Evolutionary conservation across 768 basidiomycete genomes (phyloP), one percentile per base, ranked within the genome.

Genomic region (Ephemerocybe angulata): DNA sequence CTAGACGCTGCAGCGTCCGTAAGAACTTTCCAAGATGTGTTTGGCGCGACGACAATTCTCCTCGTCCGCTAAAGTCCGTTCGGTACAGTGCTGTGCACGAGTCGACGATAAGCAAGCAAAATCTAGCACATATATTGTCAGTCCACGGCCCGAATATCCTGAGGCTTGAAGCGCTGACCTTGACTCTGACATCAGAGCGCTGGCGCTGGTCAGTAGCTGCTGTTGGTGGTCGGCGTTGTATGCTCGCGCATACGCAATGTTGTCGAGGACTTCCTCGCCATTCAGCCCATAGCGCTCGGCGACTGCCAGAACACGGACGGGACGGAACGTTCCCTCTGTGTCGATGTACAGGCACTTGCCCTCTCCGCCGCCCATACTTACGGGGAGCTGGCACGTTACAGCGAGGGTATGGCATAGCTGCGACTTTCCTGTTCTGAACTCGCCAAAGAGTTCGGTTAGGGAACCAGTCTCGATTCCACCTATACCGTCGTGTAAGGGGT

Each of bases 321-420:
- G 97, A 62, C 97, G 93, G 78, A 99, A 99, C 8, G 97, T 99
- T 25, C 96, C 96, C 66, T 99, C 97, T 0, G 97, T 98, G 69
- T 99, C 97, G 72, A 99, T 98, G 71, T 97, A 99, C 42, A 99
- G 76, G 66, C 96, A 98, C 73, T 99, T 99, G 35, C 97, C 97
- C 72, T 99, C 97, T 12, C 97, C 97, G 15, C 97, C 97, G 19
- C 97, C 96, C 95, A 98, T 98, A 63, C 84, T 88, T 40, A 94
- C 88, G 1, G 97, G 97, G 13, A 98, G 81, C 74, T 98, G 96
- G 66, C 97, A 99, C 4, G 97, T 98, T 11, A 98, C 97, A 3
- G 97, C 94, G 43, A 99, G 84, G 0, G 96, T 98, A 67, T 99
- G 97, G 67, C 97, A 98, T 44, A 99, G 81, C 66, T 99, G 97